Conservation (phyloP, 306 rosid species). For the Acacia melanoxylon region DNA sequence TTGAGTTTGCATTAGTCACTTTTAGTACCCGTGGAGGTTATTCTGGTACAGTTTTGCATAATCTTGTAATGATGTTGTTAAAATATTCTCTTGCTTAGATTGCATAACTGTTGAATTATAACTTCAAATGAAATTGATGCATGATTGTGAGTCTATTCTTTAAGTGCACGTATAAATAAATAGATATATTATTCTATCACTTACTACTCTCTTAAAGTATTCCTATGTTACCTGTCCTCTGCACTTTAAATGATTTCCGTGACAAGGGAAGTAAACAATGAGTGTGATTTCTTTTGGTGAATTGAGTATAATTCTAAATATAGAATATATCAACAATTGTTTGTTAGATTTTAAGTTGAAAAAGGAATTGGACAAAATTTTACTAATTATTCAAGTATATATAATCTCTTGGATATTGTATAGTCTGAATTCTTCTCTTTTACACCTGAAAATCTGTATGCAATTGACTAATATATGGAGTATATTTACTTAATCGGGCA, state of each 20-base stretch:
- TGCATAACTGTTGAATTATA: slow-evolving; percentile 1
- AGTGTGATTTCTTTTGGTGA: neutral
- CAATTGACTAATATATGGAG: slow-evolving; percentile 19
- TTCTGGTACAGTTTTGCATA: slow-evolving; percentile 64
- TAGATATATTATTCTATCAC: neutral
- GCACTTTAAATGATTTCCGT: slow-evolving; percentile 13
- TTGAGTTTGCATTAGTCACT: slow-evolving; percentile 77
- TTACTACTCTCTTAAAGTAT: slow-evolving; percentile 2
- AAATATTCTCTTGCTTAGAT: slow-evolving; percentile 12
- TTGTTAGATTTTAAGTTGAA: neutral
- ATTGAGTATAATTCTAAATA: slow-evolving; percentile 20
- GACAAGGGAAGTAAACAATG: neutral
- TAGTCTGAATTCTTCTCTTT: slow-evolving; percentile 11
- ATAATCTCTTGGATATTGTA: slow-evolving; percentile 20
- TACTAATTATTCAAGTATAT: neutral
- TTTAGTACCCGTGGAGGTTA: slow-evolving; percentile 88
- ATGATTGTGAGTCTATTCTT: neutral
- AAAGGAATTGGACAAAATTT: slow-evolving; percentile 9
- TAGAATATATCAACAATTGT: slow-evolving; percentile 13
- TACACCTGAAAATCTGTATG: slow-evolving; percentile 15
- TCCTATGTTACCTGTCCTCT: neutral
- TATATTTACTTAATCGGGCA: slow-evolving; percentile 21
- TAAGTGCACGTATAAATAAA: neutral
- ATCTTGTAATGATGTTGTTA: slow-evolving; percentile 14
- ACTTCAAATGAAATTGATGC: neutral